Base-by-base conservation (phyloP, 805 yeast species). In the Saccharomycopsis capsularis region DNA sequence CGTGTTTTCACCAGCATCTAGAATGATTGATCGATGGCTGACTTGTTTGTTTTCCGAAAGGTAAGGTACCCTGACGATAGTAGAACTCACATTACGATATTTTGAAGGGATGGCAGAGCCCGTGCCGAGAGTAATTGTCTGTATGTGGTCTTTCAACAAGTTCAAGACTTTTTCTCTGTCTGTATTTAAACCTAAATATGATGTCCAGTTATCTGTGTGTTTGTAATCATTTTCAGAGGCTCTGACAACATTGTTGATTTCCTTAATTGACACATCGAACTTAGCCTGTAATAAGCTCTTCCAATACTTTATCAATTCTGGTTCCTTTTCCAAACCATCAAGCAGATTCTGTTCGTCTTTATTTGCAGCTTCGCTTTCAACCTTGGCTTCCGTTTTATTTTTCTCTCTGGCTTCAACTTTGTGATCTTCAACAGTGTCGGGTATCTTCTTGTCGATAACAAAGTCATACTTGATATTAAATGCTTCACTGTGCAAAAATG, bases 1-100 rank as follows among this genome's bases (percentile, higher is more conserved):
- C 0, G 98, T 87, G 51, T 87, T 89, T 61, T 93, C 99, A 16
- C 99, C 99, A n/a, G 93, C 95, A 65, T 93, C 99, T 34, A 93
- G 66, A 21, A 93, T 57, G 0, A 85, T 61, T 2, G 82, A 63
- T 55, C 76, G 67, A 57, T 61, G 71, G 4, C 47, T 46, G 3
- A 64, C 39, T 3, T 57, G 51, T 0, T 57, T 65, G 23, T 55
- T 51, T 13, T 54, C 57, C 3, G 22, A 21, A n/a, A 39, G 36
- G 50, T 62, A 71, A 1, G 96, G 95, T 1, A 89, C 57, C 53
- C 96, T 75, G 2, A 93, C 72, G 22, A 89, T 62, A 18, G 86
- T 85, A 0, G 93, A 83, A 15, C 85, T 75, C 1, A 93, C 99
- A 60, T 93, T 93, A 56, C 98, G 73, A 57, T 79, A 78, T 51